Percentiles rank a stretch among this genome's conserved stretches.
These are phyloP conservation scores for Chlorella sorokiniana DNA, from an alignment of 139 green algal genomes.

Conservation along the genomic window DNA sequence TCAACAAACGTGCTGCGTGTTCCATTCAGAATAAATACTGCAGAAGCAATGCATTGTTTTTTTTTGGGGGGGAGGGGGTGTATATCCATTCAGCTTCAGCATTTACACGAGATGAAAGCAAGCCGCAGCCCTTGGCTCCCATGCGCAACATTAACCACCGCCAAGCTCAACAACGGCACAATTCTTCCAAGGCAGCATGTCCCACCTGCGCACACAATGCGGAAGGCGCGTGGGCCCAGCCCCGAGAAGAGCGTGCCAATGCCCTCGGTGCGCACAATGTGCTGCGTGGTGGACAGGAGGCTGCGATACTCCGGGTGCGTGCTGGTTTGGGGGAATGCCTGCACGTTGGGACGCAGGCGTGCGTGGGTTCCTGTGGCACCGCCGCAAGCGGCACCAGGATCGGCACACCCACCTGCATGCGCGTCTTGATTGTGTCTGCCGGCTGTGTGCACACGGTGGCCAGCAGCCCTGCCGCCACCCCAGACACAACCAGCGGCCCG, in stretches of 20 bases:
- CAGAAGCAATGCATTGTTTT: neutral
- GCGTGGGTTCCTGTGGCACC: no score
- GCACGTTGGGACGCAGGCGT: no score
- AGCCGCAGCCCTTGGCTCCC: no score
- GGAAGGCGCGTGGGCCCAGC: conserved; percentile 28
- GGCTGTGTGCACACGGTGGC: conserved; percentile 78
- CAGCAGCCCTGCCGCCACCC: conserved; percentile 74
- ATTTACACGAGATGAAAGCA: no score
- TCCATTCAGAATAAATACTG: conserved; percentile 49
- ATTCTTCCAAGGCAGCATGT: neutral
- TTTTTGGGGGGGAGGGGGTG: no score
- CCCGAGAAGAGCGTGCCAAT: conserved; percentile 36
- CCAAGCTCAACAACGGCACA: no score
- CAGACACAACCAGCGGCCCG: conserved; percentile 57
- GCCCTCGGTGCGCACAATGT: conserved; percentile 34
- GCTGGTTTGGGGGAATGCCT: conserved; percentile 43
- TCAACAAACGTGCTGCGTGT: conserved; percentile 22
- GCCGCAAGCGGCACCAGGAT: no score
- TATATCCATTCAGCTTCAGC: no score
- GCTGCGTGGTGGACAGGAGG: conserved; percentile 18
- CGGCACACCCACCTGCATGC: conserved; percentile 70
- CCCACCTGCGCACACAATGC: conserved; percentile 28
- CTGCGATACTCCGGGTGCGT: conserved; percentile 34
- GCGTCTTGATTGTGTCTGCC: conserved; percentile 90
- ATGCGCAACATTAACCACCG: no score